A percentile compares a stretch with the other conserved stretches of the same genome.
These are phyloP conservation scores for Xylaria sp. DNA, from an alignment of 2,329 filamentous ascomycete genomes.

Conservation along the genomic window DNA sequence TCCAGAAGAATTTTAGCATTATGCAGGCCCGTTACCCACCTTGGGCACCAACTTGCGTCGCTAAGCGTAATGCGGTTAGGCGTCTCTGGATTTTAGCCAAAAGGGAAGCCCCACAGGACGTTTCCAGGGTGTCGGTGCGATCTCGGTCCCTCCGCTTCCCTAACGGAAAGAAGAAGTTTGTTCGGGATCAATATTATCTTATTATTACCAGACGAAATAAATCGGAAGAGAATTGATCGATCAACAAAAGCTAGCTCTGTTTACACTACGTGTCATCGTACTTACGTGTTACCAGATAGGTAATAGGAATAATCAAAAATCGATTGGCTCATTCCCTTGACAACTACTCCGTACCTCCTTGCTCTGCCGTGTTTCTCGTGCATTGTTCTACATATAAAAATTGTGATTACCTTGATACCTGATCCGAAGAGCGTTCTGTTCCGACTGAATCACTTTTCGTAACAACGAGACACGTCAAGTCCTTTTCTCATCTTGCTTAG, in stretches of 20 bases:
- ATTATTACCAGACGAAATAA: conserved; percentile 27
- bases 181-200: conserved; percentile 9
- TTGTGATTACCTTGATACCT: conserved; percentile 14
- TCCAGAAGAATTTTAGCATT: conserved; percentile 25
- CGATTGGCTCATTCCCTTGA: conserved; percentile 14
- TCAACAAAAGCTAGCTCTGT: background rate
- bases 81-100: conserved; percentile 13
- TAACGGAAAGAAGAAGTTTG: conserved; percentile 30
- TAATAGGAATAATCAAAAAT: conserved; percentile 21
- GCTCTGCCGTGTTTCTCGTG: conserved; percentile 15
- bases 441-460: background rate
- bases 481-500: background rate
- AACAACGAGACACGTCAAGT: background rate
- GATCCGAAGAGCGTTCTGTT: conserved; percentile 6
- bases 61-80: conserved; percentile 13
- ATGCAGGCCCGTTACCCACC: conserved; percentile 24
- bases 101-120: conserved; percentile 28
- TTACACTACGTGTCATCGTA: conserved; percentile 15
- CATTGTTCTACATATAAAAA: conserved; percentile 26
- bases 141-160: conserved; percentile 32
- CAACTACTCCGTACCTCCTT: conserved; percentile 1
- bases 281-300: conserved; percentile 18
- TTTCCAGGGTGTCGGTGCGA: conserved; percentile 34
- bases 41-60: conserved; percentile 25
- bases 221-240: conserved; percentile 24